These are phyloP conservation scores for Parachaetomium inaequale DNA, from an alignment of 495 filamentous ascomycete genomes.

Conservation along the genomic window DNA sequence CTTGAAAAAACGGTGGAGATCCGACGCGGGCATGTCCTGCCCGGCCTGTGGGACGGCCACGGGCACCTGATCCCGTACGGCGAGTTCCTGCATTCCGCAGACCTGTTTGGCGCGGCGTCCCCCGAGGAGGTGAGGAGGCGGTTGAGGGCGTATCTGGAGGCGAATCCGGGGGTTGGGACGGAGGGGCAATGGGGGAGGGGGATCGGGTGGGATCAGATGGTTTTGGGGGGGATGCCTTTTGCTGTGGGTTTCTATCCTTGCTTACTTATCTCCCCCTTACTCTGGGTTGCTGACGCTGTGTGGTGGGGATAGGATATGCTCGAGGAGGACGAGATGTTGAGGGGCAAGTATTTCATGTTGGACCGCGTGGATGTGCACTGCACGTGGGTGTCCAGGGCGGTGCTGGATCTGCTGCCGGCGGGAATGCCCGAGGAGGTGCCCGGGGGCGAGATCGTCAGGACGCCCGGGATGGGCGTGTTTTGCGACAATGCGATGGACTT, in stretches of 20 bases:
- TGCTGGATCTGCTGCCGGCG: constrained; percentile 52
- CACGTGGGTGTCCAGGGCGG: constrained; percentile 57
- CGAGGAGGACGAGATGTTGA: constrained; percentile 46
- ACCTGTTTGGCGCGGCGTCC: constrained; percentile 53
- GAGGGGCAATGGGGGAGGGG: constrained; percentile 56
- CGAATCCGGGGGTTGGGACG: constrained; percentile 40
- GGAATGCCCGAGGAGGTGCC: constrained; percentile 51
- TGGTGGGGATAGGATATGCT: constrained; percentile 42
- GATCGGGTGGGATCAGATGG: constrained; percentile 63
- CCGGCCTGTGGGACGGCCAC: constrained; percentile 64
- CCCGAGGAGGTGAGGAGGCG: constrained; percentile 47
- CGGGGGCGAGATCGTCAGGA: constrained; percentile 55
- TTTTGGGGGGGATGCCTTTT: constrained; percentile 58
- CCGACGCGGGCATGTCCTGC: constrained; percentile 44
- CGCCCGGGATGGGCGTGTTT: constrained; percentile 61
- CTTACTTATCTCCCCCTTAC: neutral
- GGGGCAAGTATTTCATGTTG: constrained; percentile 59
- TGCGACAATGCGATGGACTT: constrained; percentile 68
- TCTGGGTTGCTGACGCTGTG: constrained; percentile 15
- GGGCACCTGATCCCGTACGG: constrained; percentile 61
- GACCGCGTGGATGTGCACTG: constrained; percentile 66
- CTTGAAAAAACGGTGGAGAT: neutral
- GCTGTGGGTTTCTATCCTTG: constrained; percentile 46
- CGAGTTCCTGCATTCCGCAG: constrained; percentile 58
- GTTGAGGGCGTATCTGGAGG: constrained; percentile 44